Evolutionary conservation across 345 rosid genomes (phyloP), one percentile per base, ranked within the genome.

Genomic region (Nasturtium officinale): DNA sequence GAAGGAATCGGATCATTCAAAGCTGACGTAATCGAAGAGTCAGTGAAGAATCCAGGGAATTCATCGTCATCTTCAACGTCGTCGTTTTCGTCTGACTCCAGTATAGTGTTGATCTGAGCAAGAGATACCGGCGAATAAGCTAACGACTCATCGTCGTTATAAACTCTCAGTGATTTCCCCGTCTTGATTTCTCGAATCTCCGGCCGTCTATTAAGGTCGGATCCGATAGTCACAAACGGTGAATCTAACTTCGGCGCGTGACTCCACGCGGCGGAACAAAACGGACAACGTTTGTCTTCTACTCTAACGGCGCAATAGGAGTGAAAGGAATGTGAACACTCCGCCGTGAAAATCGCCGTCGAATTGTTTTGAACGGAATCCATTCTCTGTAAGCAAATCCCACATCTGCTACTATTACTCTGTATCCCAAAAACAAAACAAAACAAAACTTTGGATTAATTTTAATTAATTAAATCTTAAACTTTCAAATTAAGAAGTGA

Each of bases 321-420:
- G 65, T 94, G 98, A 51, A 94, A 94, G 5, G 84, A 65, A 74
- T 94, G 97, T 1, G 86, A 82, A 65, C 98, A 94, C 79, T 91
- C 97, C 23, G 97, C 96, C 42, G 97, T 94, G 82, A 91, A 88
- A 55, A 86, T 84, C 25, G 95, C 96, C 38, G 92, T 83, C n/a
- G 75, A 42, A 7, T 75, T 45, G 4, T 79, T 89, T 50, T 88
- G 87, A 6, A 86, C 89, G 10, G 83, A 77, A 68, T 82, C 82
- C 65, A 87, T 77, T 62, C 86, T 83, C 70, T 85, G 91, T 15
- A 77, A 56, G 61, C 98, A 94, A 72, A 94, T 86, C 73, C 90
- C 96, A 61, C 98, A 94, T 59, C 81, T 53, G 30, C 40, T 67
- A 26, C 75, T 80, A 79, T 58, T 58, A 42, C 76, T 71, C 80